These are phyloP conservation scores for Dysphania ambrosioides DNA, from an alignment of 148 eudicot genomes.

Conservation along the genomic window DNA sequence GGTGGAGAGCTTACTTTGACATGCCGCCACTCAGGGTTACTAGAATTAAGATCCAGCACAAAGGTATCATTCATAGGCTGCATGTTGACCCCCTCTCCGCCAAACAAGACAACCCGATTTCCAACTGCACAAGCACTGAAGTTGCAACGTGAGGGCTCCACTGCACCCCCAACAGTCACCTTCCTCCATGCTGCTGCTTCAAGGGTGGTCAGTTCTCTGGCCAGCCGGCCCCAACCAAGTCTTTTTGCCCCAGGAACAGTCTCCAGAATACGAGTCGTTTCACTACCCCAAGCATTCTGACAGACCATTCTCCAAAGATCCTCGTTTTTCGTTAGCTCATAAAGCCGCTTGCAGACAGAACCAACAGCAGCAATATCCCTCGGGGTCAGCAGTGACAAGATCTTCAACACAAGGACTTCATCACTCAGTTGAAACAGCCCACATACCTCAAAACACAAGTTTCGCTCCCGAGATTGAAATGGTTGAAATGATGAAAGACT, in stretches of 20 bases:
- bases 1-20: slow-evolving; percentile 90
- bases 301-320: slow-evolving; percentile 93
- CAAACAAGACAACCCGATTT: slow-evolving; percentile 84
- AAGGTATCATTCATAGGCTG: slow-evolving; percentile 95
- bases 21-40: slow-evolving; percentile 77
- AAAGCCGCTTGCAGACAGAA: slow-evolving; percentile 62
- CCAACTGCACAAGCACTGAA: slow-evolving; percentile 98
- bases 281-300: slow-evolving; percentile 96
- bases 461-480: slow-evolving; percentile 39
- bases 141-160: slow-evolving; percentile 96
- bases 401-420: slow-evolving; percentile 70
- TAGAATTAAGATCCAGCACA: slow-evolving; percentile 76
- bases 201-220: slow-evolving; percentile 87
- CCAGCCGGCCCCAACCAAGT: slow-evolving; percentile 90
- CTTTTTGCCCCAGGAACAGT: slow-evolving; percentile 86
- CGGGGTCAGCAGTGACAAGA: slow-evolving; percentile 75
- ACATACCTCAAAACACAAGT: slow-evolving; percentile 49
- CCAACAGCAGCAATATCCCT: slow-evolving; percentile 92
- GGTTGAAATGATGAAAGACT: slow-evolving; percentile 44
- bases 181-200: slow-evolving; percentile 96
- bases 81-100: slow-evolving; percentile 94
- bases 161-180: slow-evolving; percentile 74
- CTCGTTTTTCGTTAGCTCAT: slow-evolving; percentile 72
- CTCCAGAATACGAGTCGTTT: slow-evolving; percentile 78
- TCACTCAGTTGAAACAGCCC: slow-evolving; percentile 76